Base-by-base conservation (phyloP, 495 filamentous ascomycete genomes). In the Penicillium desertorum region DNA sequence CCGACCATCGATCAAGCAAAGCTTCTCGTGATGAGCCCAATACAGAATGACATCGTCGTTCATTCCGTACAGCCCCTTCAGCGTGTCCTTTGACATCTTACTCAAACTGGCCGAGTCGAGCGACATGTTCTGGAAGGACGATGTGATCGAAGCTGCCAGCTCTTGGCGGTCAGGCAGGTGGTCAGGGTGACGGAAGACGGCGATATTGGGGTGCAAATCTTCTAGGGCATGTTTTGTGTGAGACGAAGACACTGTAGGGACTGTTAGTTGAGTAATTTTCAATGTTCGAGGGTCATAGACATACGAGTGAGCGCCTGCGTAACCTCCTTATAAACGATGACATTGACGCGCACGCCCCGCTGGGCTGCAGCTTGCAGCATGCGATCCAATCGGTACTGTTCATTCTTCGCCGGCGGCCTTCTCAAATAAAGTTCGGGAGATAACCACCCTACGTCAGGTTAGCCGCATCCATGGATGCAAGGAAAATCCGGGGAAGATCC, bases 21-120 rank as follows among this genome's bases (percentile, higher is more conserved):
- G 79, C 73, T 98, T 98, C 71, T 98, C 93, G 58, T 96, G 93
- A 61, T 98, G 93, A 1, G 93, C 92, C 92, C 92, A 98, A 71
- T 91, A 98, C 5, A 98, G 72, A 19, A 96, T 88, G 5, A 88
- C 83, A 53, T 88, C 91, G 29, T 92, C 89, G 46, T 85, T 81
- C 51, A 83, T 82, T 45, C 93, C 93, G 63, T 96, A 98, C 2
- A 98, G 71, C 1, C 82, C 80, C 64, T 91, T 86, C 27, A 95
- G 62, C 0, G 84, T 74, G 56, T 92, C 88, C 25, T 73, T 76
- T 0, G 88, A 85, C 50, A 90, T 75, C 52, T 84, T 81, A 10
- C 83, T 68, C 1, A 82, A 71, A 23, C 71, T 79, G 11, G 79
- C 71, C 0, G 83, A 77, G 59, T 75, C 75, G 6, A 86, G 59